A percentile compares a stretch with the other conserved stretches of the same genome.
phyloP scores from a whole-genome alignment of 1,284 basidiomycete species.

The Ganoderma lucidum region DNA sequence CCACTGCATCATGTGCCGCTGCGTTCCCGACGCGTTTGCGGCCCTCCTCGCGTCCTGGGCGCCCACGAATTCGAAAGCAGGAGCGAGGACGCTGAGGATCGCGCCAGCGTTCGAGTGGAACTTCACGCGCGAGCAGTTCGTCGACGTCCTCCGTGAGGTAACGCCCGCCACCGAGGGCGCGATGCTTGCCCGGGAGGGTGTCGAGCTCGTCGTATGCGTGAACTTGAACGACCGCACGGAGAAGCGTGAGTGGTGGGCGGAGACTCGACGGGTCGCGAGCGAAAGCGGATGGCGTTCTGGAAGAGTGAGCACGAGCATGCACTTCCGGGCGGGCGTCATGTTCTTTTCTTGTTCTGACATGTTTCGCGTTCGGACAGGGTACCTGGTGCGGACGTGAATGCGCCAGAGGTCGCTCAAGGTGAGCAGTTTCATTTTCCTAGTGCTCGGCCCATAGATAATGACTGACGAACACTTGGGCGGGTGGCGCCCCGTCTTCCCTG shows the following conservation, averaged over 20 bases:
- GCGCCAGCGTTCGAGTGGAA: background rate
- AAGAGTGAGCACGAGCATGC: background rate
- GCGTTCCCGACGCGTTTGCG: background rate
- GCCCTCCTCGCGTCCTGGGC: background rate
- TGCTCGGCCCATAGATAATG: too few species aligned
- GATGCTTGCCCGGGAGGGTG: background rate
- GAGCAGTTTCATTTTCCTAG: too few species aligned
- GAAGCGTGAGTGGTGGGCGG: background rate
- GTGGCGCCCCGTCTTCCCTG: too few species aligned
- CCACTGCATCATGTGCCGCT: background rate
- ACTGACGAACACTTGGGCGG: too few species aligned
- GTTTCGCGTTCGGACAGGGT: too few species aligned
- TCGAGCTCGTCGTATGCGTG: background rate
- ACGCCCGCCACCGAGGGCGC: background rate
- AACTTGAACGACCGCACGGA: background rate
- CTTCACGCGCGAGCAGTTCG: background rate
- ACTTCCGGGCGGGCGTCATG: too few species aligned
- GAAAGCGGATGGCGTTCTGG: background rate
- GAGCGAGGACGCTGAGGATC: background rate
- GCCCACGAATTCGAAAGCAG: conserved; percentile 36
- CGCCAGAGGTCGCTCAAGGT: too few species aligned
- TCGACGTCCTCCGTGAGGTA: background rate
- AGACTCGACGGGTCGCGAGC: background rate
- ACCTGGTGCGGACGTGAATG: too few species aligned
- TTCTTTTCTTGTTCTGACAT: too few species aligned